These are phyloP conservation scores for Lentinula aciculospora DNA, from an alignment of 768 basidiomycete genomes.

Conservation along the genomic window DNA sequence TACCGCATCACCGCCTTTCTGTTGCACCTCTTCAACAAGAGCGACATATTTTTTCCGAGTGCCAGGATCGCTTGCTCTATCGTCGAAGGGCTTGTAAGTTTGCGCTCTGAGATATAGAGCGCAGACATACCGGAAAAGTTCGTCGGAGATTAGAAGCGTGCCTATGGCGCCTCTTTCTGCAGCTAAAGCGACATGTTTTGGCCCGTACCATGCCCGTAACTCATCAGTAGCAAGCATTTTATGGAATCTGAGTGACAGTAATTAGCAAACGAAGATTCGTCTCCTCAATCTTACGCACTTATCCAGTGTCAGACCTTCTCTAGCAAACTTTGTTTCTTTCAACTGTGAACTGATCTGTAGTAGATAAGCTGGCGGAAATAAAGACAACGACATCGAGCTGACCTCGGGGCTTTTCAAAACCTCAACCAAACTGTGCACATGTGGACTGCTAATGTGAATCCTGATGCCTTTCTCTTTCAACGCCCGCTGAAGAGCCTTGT, in stretches of 20 bases:
- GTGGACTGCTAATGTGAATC: constrained; percentile 88
- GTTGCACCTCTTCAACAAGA: constrained; percentile 84
- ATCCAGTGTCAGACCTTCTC: constrained; percentile 88
- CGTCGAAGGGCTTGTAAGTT: background rate
- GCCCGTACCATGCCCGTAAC: constrained; percentile 97
- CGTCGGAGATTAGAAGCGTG: constrained; percentile 91
- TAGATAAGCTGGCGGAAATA: background rate
- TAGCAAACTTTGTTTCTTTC: constrained; percentile 94
- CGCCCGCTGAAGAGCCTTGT: constrained; percentile 75
- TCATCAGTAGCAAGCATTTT: constrained; percentile 96
- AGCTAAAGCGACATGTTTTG: constrained; percentile 88
- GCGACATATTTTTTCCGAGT: constrained; percentile 80
- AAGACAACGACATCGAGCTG: constrained; percentile 11
- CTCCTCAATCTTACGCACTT: constrained; percentile 39
- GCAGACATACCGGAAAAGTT: constrained; percentile 72
- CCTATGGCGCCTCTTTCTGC: constrained; percentile 92
- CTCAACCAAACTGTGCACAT: constrained; percentile 94
- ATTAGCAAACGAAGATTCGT: background rate
- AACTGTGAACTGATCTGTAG: constrained; percentile 64
- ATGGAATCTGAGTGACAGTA: constrained; percentile 67
- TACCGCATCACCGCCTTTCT: constrained; percentile 87
- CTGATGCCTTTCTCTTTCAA: constrained; percentile 80
- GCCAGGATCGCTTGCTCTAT: constrained; percentile 73
- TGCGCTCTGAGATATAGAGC: background rate
- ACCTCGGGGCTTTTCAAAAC: constrained; percentile 95